A percentile compares a stretch with the other conserved stretches of the same genome.
phyloP scores from a whole-genome alignment of 192 early-diverging fungal species.

The Backusella luteola region DNA sequence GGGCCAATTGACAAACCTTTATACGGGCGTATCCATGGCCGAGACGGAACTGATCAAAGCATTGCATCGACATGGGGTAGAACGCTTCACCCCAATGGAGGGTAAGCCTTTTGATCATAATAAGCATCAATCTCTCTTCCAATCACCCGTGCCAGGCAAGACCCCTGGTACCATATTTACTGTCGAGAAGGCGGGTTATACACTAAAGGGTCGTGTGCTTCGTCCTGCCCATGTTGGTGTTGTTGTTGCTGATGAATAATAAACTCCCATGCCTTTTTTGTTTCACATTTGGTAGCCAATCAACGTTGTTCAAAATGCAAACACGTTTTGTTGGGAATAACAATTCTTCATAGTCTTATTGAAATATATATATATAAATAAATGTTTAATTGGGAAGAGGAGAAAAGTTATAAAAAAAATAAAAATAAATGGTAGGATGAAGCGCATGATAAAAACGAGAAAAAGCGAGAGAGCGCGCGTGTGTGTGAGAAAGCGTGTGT shows the following conservation, averaged over 20 bases:
- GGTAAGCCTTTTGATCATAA: constrained; percentile 95
- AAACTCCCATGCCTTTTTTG: neutral
- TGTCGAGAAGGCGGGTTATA: constrained; percentile 92
- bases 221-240: constrained; percentile 98
- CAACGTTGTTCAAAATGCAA: neutral
- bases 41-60: constrained; percentile 80
- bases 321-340: neutral
- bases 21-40: constrained; percentile 88
- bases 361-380: neutral
- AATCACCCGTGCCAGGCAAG: constrained; percentile 85
- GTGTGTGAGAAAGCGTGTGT: too few species aligned
- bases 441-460: neutral
- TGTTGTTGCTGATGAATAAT: constrained; percentile 65
- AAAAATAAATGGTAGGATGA: neutral
- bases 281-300: neutral
- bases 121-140: constrained; percentile 91
- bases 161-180: constrained; percentile 82
- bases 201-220: constrained; percentile 85
- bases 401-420: too few species aligned
- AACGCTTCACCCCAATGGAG: constrained; percentile 70
- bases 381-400: too few species aligned
- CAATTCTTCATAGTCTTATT: neutral
- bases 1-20: constrained; percentile 70
- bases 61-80: constrained; percentile 84
- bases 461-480: neutral